Evolutionary conservation across 345 rosid species (phyloP).

Genomic region (Dovyalis caffra): DNA sequence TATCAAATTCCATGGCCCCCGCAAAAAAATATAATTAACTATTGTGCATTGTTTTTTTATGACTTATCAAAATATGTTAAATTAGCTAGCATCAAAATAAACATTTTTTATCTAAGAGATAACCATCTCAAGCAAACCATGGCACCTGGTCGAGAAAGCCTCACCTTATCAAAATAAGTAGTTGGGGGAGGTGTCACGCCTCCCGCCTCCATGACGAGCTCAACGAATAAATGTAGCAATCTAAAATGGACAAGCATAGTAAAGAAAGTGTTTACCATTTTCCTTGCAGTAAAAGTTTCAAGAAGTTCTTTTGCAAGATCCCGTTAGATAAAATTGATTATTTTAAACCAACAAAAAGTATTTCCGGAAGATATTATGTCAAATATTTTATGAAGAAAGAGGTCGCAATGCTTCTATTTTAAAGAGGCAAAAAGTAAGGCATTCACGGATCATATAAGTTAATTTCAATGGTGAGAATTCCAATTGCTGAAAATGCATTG

Average conservation of each 20-base stretch:
- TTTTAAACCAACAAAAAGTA: background rate
- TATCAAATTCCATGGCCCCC: too few relatives aligned
- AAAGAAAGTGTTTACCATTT: conserved; percentile 89
- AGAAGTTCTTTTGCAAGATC: conserved; percentile 92
- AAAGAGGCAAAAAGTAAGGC: background rate
- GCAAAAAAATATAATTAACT: too few relatives aligned
- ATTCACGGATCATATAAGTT: background rate
- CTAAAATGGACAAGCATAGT: conserved; percentile 39
- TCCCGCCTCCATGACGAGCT: conserved; percentile 98
- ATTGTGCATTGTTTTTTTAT: too few relatives aligned
- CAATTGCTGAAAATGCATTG: background rate
- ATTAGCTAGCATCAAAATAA: background rate
- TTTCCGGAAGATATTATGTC: conserved; percentile 2
- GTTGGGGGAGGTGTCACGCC: conserved; percentile 96
- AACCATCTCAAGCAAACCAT: background rate
- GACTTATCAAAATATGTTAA: background rate
- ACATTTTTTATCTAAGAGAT: background rate
- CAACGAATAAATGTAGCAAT: conserved; percentile 96
- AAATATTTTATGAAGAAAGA: conserved; percentile 11
- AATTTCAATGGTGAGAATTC: background rate
- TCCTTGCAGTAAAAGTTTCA: conserved; percentile 72
- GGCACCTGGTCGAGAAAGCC: background rate
- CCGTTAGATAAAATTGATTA: conserved; percentile 36
- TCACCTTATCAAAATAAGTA: conserved; percentile 91
- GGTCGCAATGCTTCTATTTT: background rate